Evolutionary conservation across 2,329 filamentous ascomycete genomes (phyloP), one percentile per base, ranked within the genome.

Genomic region (Fusarium torreyae): DNA sequence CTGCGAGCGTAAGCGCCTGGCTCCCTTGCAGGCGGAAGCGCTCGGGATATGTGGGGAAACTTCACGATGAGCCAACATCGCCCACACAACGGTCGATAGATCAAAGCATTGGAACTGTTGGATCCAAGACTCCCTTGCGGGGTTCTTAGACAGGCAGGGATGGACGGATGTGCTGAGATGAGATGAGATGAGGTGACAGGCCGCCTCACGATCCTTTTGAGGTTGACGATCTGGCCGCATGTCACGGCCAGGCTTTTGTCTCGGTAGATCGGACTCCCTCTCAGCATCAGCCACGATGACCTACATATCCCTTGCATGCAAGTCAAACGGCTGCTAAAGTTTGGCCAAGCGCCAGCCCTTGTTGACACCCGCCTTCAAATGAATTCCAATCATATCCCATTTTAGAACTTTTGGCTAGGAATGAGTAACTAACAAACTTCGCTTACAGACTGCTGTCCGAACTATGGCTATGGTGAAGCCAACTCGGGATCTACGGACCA

Each of bases 401-500:
- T 61, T 73, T 70, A 66, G 61, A 68, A 59, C 20, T 26, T 22
- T 58, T 56, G 22, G 40, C 54, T 38, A 58, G 24, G 57, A 57
- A 62, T 62, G 44, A 42, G 46, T 60, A 36, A 59, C 73, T 75
- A 73, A 75, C 64, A 50, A 22, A 36, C 42, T 51, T 18, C 38
- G 44, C 42, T 60, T 74, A 69, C 75, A 93, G 89, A 90, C 91
- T 50, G 87, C 88, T 10, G 82, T 92, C 57, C 89, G 89, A 66
- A 90, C 88, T 31, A 83, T 95, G 66, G 84, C 87, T 58, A 88
- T 91, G 74, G 85, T 89, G 66, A 95, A 94, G 79, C 91, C 94
- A 63, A 91, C 91, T 54, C 87, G 93, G 57, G 94, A 97, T 79
- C 84, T 99, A 49, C 93, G 94, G 75, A 91, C 92, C 3, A 88